Percentiles rank a stretch among this genome's conserved stretches.
These are phyloP conservation scores for Arthroderma sp. DNA, from an alignment of 2,329 filamentous ascomycete genomes.

Conservation along the genomic window DNA sequence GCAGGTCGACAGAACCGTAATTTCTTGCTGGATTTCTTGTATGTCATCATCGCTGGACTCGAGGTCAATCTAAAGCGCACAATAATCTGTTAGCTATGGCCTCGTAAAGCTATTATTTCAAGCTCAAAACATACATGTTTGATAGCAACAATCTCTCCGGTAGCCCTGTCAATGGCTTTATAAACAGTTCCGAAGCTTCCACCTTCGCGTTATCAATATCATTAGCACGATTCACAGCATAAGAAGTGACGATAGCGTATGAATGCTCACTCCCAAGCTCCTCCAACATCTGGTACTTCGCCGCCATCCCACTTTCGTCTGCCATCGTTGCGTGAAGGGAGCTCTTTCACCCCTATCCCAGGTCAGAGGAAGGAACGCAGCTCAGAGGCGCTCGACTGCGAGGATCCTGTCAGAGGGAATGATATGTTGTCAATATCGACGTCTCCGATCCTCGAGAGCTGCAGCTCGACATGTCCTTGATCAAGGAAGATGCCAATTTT, in stretches of 20 bases:
- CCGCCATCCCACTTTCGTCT: slow-evolving; percentile 51
- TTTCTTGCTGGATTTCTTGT: slow-evolving; percentile 94
- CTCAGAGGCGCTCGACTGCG: background rate
- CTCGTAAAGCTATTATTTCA: background rate
- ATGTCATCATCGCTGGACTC: slow-evolving; percentile 98
- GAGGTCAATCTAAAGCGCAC: slow-evolving; percentile 67
- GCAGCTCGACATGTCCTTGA: background rate
- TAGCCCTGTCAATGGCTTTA: slow-evolving; percentile 84
- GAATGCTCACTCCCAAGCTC: slow-evolving; percentile 74
- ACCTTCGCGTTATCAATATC: slow-evolving; percentile 39
- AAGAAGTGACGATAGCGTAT: background rate
- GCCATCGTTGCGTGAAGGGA: slow-evolving; percentile 24
- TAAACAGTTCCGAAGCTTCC: slow-evolving; percentile 95
- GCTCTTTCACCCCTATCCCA: background rate
- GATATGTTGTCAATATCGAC: background rate
- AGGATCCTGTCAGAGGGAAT: background rate
- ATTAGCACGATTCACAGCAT: background rate
- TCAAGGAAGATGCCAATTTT: background rate
- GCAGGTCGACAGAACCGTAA: slow-evolving; percentile 88
- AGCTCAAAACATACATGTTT: slow-evolving; percentile 60
- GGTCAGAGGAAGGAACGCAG: background rate
- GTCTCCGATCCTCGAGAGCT: background rate
- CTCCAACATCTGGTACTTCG: slow-evolving; percentile 87
- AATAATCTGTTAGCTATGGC: background rate
- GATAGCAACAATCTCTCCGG: slow-evolving; percentile 87